phyloP scores from a whole-genome alignment of 2,329 filamentous ascomycete species.

The Pseudogymnoascus sp. region DNA sequence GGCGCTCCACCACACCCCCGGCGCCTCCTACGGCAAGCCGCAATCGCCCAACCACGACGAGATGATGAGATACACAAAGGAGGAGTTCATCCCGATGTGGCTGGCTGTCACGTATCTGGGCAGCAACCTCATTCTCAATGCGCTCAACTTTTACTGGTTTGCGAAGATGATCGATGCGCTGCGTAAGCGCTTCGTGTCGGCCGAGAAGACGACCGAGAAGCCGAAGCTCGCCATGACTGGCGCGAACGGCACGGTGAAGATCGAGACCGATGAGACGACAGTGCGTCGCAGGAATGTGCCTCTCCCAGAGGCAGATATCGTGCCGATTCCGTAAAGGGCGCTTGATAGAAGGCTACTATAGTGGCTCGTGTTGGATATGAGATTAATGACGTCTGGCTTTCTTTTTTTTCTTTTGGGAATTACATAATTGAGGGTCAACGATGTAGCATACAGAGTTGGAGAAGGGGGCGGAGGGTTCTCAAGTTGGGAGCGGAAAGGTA shows the following conservation, averaged over 20 bases:
- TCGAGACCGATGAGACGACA: slow-evolving; percentile 27
- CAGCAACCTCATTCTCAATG: slow-evolving; percentile 66
- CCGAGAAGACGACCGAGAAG: slow-evolving; percentile 28
- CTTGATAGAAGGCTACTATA: background rate
- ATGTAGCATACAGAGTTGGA: background rate
- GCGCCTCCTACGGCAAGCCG: slow-evolving; percentile 22
- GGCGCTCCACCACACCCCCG: slow-evolving; percentile 42
- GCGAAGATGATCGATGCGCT: slow-evolving; percentile 78
- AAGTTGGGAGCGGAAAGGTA: background rate
- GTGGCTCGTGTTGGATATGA: background rate
- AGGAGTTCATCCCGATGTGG: slow-evolving; percentile 59
- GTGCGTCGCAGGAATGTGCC: slow-evolving; percentile 25
- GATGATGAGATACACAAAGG: slow-evolving; percentile 44
- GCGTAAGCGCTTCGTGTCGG: slow-evolving; percentile 63
- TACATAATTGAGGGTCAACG: background rate
- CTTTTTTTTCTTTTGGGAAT: background rate
- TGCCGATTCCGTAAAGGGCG: background rate
- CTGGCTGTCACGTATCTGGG: slow-evolving; percentile 59
- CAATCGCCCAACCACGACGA: slow-evolving; percentile 27
- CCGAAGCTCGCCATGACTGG: slow-evolving; percentile 20
- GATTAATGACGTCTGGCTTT: background rate
- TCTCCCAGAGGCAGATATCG: background rate
- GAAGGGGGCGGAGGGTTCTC: background rate
- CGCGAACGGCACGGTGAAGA: slow-evolving; percentile 23
- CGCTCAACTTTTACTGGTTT: slow-evolving; percentile 80